A percentile compares a stretch with the other conserved stretches of the same genome.
phyloP scores from a whole-genome alignment of 345 rosid species.

The Citrus unshiu region DNA sequence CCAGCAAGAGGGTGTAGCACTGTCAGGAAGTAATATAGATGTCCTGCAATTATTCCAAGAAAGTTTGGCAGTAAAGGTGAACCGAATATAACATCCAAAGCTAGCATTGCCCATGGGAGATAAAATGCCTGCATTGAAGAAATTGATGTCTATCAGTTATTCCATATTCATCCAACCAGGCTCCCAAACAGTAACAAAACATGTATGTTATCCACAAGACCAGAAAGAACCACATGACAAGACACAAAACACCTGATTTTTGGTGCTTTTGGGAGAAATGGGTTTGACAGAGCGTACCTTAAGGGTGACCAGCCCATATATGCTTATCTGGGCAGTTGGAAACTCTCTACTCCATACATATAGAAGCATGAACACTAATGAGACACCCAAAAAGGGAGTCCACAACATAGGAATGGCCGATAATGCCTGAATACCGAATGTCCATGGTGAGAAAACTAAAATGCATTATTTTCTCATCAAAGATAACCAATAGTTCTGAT shows the following conservation, averaged over 20 bases:
- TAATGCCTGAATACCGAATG: constrained; percentile 41
- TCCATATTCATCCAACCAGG: background rate
- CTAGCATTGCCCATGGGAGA: constrained; percentile 97
- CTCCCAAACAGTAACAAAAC: no score
- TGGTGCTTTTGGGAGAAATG: background rate
- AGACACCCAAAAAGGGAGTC: constrained; percentile 64
- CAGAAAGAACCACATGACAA: background rate
- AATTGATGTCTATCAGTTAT: background rate
- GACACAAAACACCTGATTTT: background rate
- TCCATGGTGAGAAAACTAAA: background rate
- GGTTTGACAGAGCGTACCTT: constrained; percentile 38
- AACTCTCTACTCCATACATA: constrained; percentile 94
- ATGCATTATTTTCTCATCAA: no score
- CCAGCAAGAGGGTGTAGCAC: constrained; percentile 93
- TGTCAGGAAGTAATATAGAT: constrained; percentile 82
- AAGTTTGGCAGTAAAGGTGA: constrained; percentile 50
- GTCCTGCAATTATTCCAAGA: constrained; percentile 86
- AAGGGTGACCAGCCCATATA: constrained; percentile 77
- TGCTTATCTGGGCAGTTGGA: constrained; percentile 77
- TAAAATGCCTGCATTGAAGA: constrained; percentile 65
- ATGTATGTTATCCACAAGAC: background rate
- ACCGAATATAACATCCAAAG: constrained; percentile 81
- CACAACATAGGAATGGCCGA: constrained; percentile 58
- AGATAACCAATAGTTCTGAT: background rate
- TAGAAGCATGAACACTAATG: constrained; percentile 87